Evolutionary conservation across 2,329 filamentous ascomycete species (phyloP).

Genomic region (Phialophora tarda): DNA sequence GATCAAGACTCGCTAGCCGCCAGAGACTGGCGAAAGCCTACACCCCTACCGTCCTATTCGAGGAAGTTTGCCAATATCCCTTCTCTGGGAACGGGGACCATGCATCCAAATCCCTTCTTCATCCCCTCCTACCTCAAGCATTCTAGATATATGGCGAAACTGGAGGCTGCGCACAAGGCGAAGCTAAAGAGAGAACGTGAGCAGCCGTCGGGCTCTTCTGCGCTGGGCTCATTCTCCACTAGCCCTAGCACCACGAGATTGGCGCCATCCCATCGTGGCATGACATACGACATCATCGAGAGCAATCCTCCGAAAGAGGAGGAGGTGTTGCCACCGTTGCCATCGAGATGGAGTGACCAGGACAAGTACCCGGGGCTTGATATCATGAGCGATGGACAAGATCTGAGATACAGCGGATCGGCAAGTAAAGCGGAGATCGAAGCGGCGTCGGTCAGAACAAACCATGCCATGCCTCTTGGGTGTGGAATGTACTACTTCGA

Average conservation of each 20-base stretch:
- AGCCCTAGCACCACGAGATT: slow-evolving; percentile 56
- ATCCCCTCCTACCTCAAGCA: slow-evolving; percentile 80
- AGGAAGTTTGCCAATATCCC: slow-evolving; percentile 53
- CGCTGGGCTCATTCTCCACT: slow-evolving; percentile 59
- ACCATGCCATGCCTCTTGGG: slow-evolving; percentile 84
- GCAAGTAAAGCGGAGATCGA: slow-evolving; percentile 71
- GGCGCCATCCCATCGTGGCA: slow-evolving; percentile 71
- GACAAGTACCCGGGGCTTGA: slow-evolving; percentile 79
- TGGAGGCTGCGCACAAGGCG: slow-evolving; percentile 72
- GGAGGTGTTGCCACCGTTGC: slow-evolving; percentile 71
- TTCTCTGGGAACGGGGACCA: slow-evolving; percentile 38
- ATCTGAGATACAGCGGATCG: slow-evolving; percentile 67
- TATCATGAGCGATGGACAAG: slow-evolving; percentile 72
- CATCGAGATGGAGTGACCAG: slow-evolving; percentile 78
- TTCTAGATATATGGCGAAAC: slow-evolving; percentile 76
- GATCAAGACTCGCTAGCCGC: slow-evolving; percentile 56
- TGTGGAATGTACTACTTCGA: slow-evolving; percentile 97
- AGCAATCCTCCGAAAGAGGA: slow-evolving; percentile 67
- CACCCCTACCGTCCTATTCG: slow-evolving; percentile 53
- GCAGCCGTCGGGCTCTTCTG: slow-evolving; percentile 49
- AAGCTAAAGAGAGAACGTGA: slow-evolving; percentile 61
- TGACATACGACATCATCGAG: slow-evolving; percentile 85
- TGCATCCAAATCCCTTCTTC: slow-evolving; percentile 65
- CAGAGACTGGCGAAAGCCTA: slow-evolving; percentile 53
- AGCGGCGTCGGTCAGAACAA: slow-evolving; percentile 79